A percentile compares a stretch with the other conserved stretches of the same genome.
Conservation (phyloP, 2,329 filamentous ascomycete species). For the Phaeoacremonium minimum region DNA sequence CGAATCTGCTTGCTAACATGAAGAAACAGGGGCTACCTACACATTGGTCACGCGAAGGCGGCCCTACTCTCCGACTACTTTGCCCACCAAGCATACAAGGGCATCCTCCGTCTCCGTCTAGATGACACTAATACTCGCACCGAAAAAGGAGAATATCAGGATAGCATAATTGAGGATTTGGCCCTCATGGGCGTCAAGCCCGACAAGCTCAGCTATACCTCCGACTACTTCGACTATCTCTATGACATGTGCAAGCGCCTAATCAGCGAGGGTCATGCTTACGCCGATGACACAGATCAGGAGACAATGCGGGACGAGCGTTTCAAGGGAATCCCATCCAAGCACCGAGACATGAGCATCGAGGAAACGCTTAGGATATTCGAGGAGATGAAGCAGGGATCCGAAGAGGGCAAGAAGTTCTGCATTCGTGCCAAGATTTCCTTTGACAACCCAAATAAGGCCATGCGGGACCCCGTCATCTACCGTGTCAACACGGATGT, state of each 20-base stretch:
- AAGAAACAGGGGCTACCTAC: slow-evolving; percentile 66
- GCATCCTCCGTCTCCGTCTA: slow-evolving; percentile 85
- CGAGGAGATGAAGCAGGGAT: slow-evolving; percentile 88
- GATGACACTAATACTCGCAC: slow-evolving; percentile 98
- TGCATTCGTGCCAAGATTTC: slow-evolving; percentile 95
- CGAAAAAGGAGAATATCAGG: slow-evolving; percentile 94
- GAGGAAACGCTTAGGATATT: slow-evolving; percentile 86
- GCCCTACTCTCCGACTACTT: slow-evolving; percentile 95
- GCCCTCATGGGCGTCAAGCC: slow-evolving; percentile 88
- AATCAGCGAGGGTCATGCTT: slow-evolving; percentile 83
- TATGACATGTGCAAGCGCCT: slow-evolving; percentile 81
- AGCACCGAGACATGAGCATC: slow-evolving; percentile 69
- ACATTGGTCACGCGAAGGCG: slow-evolving; percentile 94
- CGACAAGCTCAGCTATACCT: slow-evolving; percentile 83
- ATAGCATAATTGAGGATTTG: slow-evolving; percentile 89
- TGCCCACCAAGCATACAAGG: slow-evolving; percentile 87
- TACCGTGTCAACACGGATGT: slow-evolving; percentile 79
- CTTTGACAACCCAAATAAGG: slow-evolving; percentile 88
- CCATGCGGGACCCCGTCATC: slow-evolving; percentile 93
- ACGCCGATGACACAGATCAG: slow-evolving; percentile 90
- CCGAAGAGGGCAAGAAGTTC: slow-evolving; percentile 73
- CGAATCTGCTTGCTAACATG: not conserved
- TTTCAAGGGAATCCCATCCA: slow-evolving; percentile 77
- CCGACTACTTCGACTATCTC: slow-evolving; percentile 90
- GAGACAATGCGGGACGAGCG: slow-evolving; percentile 84